phyloP scores from a whole-genome alignment of 768 basidiomycete genomes.

The Leccinum ochraceum region DNA sequence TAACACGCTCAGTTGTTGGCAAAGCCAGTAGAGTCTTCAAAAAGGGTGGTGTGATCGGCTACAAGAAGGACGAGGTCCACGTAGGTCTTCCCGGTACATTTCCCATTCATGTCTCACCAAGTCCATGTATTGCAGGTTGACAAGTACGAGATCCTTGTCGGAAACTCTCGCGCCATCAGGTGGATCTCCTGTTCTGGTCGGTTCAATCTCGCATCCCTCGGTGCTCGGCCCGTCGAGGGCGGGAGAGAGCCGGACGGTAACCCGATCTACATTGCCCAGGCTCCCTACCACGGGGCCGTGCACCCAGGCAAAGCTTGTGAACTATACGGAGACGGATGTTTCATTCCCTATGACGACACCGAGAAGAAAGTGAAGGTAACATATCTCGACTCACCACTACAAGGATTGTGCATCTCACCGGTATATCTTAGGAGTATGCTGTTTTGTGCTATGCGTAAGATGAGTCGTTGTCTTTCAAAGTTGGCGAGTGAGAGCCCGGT shows the following conservation, averaged over 20 bases:
- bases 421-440: slow-evolving; percentile 38
- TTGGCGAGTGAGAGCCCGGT: not conserved
- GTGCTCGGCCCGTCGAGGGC: slow-evolving; percentile 61
- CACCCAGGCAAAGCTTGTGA: slow-evolving; percentile 68
- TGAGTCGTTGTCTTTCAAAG: not conserved
- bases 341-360: slow-evolving; percentile 51
- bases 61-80: slow-evolving; percentile 55
- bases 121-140: slow-evolving; percentile 43
- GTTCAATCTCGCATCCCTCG: slow-evolving; percentile 45
- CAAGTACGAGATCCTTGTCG: slow-evolving; percentile 71
- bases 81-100: slow-evolving; percentile 36
- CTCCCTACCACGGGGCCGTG: slow-evolving; percentile 48
- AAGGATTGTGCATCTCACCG: not conserved
- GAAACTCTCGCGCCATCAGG: slow-evolving; percentile 51
- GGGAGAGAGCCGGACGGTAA: slow-evolving; percentile 65
- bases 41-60: slow-evolving; percentile 68
- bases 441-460: slow-evolving; percentile 40
- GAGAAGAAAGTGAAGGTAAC: slow-evolving; percentile 56
- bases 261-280: slow-evolving; percentile 61
- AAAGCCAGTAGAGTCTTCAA: slow-evolving; percentile 60
- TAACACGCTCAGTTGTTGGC: slow-evolving; percentile 52
- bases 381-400: not conserved
- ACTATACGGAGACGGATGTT: slow-evolving; percentile 52
- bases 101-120: not conserved
- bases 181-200: slow-evolving; percentile 57